phyloP scores from a whole-genome alignment of 208 protist genomes.

The Trypanosomatidae sp. region DNA sequence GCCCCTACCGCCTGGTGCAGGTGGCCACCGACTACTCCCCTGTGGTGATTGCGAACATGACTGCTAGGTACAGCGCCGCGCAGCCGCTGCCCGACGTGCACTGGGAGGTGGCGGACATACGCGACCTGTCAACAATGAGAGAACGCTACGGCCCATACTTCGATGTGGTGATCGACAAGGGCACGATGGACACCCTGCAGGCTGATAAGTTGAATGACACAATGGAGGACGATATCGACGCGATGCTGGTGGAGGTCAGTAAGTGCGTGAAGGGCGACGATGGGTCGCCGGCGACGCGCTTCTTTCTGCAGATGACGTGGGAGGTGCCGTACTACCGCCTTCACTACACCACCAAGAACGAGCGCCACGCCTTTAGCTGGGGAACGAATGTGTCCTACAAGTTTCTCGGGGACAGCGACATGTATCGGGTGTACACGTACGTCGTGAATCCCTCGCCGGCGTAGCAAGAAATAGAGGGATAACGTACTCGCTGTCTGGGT shows the following conservation, averaged over 20 bases:
- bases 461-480: too few species aligned
- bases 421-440: slow-evolving; percentile 82
- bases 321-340: slow-evolving; percentile 75
- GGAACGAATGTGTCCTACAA: slow-evolving; percentile 39
- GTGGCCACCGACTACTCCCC: slow-evolving; percentile 83
- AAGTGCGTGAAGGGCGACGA: slow-evolving; percentile 29
- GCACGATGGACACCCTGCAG: slow-evolving; percentile 87
- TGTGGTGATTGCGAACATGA: slow-evolving; percentile 79
- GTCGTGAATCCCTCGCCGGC: too few species aligned
- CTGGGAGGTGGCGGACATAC: slow-evolving; percentile 79
- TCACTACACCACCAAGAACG: slow-evolving; percentile 54
- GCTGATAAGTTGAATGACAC: slow-evolving; percentile 41
- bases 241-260: slow-evolving; percentile 70
- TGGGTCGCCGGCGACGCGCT: slow-evolving; percentile 19
- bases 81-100: slow-evolving; percentile 30
- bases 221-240: slow-evolving; percentile 55
- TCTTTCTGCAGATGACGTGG: slow-evolving; percentile 89
- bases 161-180: slow-evolving; percentile 83
- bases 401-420: slow-evolving; percentile 76
- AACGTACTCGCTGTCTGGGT: too few species aligned
- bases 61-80: slow-evolving; percentile 26
- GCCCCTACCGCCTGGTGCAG: slow-evolving; percentile 53
- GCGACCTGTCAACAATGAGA: slow-evolving; percentile 44
- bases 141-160: slow-evolving; percentile 49
- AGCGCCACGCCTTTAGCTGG: slow-evolving; percentile 54